Evolutionary conservation across 306 rosid genomes (phyloP).

Genomic region (Pyrus pyrifolia): DNA sequence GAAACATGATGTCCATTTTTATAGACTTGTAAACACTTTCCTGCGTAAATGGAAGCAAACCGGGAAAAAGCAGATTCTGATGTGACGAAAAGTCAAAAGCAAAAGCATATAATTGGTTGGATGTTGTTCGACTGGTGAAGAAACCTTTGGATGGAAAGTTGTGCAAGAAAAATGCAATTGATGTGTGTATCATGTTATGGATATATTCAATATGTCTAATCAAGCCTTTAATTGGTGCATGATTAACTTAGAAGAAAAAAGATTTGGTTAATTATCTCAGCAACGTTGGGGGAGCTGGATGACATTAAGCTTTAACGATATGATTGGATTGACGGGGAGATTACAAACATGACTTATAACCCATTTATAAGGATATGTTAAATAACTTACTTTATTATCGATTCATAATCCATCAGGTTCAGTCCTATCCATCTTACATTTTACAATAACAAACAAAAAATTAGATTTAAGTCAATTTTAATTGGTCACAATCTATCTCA

Average conservation of each 20-base stretch:
- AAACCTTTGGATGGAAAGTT: not conserved
- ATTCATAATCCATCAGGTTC: too few species aligned
- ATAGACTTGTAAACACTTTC: slow-evolving; percentile 1
- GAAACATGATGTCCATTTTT: not conserved
- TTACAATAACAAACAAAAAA: too few species aligned
- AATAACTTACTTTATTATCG: too few species aligned
- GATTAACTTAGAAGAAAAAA: not conserved
- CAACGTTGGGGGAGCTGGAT: too few species aligned
- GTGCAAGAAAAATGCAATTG: slow-evolving; percentile 7
- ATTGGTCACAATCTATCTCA: too few species aligned
- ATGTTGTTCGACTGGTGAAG: slow-evolving; percentile 12
- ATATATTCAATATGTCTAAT: not conserved
- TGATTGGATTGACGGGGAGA: too few species aligned
- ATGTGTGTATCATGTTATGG: too few species aligned
- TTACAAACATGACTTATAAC: too few species aligned
- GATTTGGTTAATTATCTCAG: not conserved
- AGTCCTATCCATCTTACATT: too few species aligned
- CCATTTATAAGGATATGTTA: too few species aligned
- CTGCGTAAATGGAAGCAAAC: slow-evolving; percentile 8
- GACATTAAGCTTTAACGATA: too few species aligned
- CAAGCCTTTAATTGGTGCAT: not conserved
- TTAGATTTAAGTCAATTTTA: too few species aligned
- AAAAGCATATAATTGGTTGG: slow-evolving; percentile 18
- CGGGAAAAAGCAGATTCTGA: slow-evolving; percentile 20
- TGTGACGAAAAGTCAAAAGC: slow-evolving; percentile 35